A percentile compares a stretch with the other conserved stretches of the same genome.
These are phyloP conservation scores for Globisporangium nodosum DNA, from an alignment of 352 stramenopile genomes.

Conservation along the genomic window DNA sequence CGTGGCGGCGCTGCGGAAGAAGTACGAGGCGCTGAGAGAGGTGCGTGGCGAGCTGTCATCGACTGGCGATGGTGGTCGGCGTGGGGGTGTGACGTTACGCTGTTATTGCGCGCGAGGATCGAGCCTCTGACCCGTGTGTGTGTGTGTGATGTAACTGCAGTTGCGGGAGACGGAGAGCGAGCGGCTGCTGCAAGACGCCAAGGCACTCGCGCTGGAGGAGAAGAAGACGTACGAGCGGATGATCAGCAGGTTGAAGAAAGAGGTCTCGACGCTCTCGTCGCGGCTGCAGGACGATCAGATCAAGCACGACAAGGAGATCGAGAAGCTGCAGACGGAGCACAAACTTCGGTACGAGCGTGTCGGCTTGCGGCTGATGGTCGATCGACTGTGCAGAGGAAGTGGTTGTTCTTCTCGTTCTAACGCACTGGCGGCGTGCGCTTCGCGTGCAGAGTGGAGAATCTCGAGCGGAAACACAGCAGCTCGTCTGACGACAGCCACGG, in stretches of 20 bases:
- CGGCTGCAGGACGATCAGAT: conserved; percentile 42
- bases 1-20: conserved; percentile 20
- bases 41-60: conserved; percentile 8
- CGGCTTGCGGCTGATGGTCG: background rate
- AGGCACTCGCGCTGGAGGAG: conserved; percentile 48
- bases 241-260: conserved; percentile 60
- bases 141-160: conserved; percentile 7
- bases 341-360: conserved; percentile 20
- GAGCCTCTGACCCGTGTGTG: background rate
- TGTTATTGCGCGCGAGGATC: background rate
- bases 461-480: conserved; percentile 23
- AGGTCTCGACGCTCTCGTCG: conserved; percentile 52
- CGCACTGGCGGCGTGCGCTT: background rate
- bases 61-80: background rate
- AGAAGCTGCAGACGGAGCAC: conserved; percentile 44
- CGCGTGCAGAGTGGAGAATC: conserved; percentile 20
- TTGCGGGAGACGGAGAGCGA: conserved; percentile 63
- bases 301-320: conserved; percentile 37
- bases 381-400: background rate
- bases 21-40: conserved; percentile 44
- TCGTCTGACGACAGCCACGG: conserved; percentile 30
- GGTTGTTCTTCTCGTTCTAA: background rate
- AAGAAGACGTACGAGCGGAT: conserved; percentile 72
- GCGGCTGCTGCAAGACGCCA: conserved; percentile 55
- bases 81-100: background rate